phyloP scores from a whole-genome alignment of 2,329 filamentous ascomycete genomes.

The Didymosphaeria variabile region DNA sequence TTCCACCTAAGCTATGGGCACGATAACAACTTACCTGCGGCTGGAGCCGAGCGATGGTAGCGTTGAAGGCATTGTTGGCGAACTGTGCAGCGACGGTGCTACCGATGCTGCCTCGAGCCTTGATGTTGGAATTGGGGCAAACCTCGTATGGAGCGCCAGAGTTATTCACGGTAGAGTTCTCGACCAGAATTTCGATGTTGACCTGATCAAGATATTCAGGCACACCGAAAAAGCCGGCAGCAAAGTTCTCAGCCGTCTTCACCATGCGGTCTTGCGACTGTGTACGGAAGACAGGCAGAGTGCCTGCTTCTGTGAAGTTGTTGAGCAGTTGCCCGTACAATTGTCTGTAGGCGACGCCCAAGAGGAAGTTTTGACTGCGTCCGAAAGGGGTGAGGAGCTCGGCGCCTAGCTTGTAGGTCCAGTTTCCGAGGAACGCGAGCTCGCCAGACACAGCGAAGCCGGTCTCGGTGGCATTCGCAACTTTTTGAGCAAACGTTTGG shows the following conservation, averaged over 20 bases:
- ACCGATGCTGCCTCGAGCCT: constrained; percentile 37
- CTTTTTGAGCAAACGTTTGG: constrained; percentile 34
- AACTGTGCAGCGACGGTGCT: constrained; percentile 33
- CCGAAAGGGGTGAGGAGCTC: constrained; percentile 43
- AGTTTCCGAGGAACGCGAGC: constrained; percentile 35
- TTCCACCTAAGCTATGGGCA: neutral
- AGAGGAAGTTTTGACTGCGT: constrained; percentile 51
- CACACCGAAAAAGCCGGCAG: constrained; percentile 44
- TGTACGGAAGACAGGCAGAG: constrained; percentile 51
- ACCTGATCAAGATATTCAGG: constrained; percentile 41
- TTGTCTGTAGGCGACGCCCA: constrained; percentile 53
- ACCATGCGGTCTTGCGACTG: constrained; percentile 45
- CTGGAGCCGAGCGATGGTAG: constrained; percentile 39
- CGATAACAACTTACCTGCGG: constrained; percentile 14
- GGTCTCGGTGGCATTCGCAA: constrained; percentile 37
- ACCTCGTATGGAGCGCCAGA: constrained; percentile 41
- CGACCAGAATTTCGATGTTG: constrained; percentile 42
- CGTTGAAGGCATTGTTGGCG: constrained; percentile 38
- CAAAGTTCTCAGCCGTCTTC: constrained; percentile 44
- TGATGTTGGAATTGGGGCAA: constrained; percentile 42
- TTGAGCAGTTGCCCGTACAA: constrained; percentile 56
- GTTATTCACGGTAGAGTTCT: constrained; percentile 37
- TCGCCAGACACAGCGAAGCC: constrained; percentile 37
- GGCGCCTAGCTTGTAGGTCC: constrained; percentile 43
- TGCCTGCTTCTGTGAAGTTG: constrained; percentile 51